Base-by-base conservation (phyloP, 129 eudicot genomes). In the Apium graveolens region DNA sequence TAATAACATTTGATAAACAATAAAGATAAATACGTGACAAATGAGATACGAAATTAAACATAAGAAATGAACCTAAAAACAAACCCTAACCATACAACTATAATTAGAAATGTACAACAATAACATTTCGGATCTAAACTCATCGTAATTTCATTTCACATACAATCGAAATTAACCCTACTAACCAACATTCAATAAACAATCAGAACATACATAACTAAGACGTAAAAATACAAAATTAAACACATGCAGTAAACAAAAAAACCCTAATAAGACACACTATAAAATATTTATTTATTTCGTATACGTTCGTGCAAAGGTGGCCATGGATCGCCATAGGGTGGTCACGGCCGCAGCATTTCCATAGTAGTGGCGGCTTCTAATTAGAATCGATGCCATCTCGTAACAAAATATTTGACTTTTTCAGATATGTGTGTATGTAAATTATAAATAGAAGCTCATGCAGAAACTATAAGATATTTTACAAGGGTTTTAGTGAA, bases 301-400 rank as follows among this genome's bases (percentile, higher is more conserved):
- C 0, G 42, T 78, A 5, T 13, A 81, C 84, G 84, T 81, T 53
- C 84, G 76, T 3, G 81, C 73, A 76, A 81, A 81, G 6, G 84
- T 81, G 44, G 84, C 84, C 84, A 81, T 81, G 18, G 84, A 76
- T 76, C 84, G 80, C 29, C 76, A 66, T 44, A 48, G 76, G 5
- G 60, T 5, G 2, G 42, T 5, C 46, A 45, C 20, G 10, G 39
- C 39, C 71, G 39, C 39, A 39, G 44, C 60, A 38, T 34, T 72
- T 72, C 53, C 81, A 39, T 38, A 46, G 31, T 26, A 11, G 39
- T 66, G 48, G 76, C 80, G 84, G 63, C 55, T 39, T 29, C 78
- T 48, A 11, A 81, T 5, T 7, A 34, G 9, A 43, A 53, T 13
- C 9, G 84, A 48, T 7, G 84, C 81, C 84, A 81, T 81, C 76